Conservation (phyloP, 2,329 filamentous ascomycete genomes). For the Microdochium paspali region DNA sequence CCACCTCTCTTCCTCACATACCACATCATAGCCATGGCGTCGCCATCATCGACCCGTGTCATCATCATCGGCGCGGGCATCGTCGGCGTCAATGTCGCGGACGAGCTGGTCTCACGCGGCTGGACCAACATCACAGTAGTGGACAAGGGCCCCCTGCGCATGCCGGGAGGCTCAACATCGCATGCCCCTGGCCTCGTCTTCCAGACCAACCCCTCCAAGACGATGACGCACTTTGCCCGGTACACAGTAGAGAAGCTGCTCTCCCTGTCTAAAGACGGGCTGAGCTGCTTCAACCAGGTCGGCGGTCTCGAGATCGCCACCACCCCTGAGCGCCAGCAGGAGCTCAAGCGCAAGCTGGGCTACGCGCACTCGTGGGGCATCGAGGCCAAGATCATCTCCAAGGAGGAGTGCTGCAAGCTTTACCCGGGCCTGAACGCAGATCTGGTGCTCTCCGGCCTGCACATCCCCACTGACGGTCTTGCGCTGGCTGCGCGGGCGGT, state of each 20-base stretch:
- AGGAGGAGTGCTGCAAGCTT: conserved; percentile 39
- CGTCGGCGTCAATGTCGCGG: conserved; percentile 53
- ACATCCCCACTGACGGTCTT: conserved; percentile 52
- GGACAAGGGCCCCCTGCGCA: conserved; percentile 51
- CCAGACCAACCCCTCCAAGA: conserved; percentile 49
- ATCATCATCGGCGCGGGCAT: conserved; percentile 56
- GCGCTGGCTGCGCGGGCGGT: conserved; percentile 52
- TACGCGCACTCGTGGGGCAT: conserved; percentile 54
- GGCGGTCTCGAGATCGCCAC: conserved; percentile 55
- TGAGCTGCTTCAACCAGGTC: conserved; percentile 51
- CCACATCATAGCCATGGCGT: background rate
- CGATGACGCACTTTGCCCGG: conserved; percentile 46
- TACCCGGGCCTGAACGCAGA: conserved; percentile 46
- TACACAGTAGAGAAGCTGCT: conserved; percentile 54
- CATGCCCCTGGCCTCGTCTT: conserved; percentile 57
- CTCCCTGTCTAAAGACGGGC: conserved; percentile 36
- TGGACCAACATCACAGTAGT: conserved; percentile 56
- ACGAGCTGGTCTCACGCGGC: conserved; percentile 52
- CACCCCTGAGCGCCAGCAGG: conserved; percentile 46
- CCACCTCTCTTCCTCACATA: background rate
- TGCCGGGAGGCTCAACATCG: conserved; percentile 57
- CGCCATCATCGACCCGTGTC: conserved; percentile 26
- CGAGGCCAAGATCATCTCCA: conserved; percentile 38
- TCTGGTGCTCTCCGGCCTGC: conserved; percentile 45
- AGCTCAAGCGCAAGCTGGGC: conserved; percentile 53